Evolutionary conservation across 345 rosid species (phyloP).

Genomic region (Psidium friedrichsthalianum): DNA sequence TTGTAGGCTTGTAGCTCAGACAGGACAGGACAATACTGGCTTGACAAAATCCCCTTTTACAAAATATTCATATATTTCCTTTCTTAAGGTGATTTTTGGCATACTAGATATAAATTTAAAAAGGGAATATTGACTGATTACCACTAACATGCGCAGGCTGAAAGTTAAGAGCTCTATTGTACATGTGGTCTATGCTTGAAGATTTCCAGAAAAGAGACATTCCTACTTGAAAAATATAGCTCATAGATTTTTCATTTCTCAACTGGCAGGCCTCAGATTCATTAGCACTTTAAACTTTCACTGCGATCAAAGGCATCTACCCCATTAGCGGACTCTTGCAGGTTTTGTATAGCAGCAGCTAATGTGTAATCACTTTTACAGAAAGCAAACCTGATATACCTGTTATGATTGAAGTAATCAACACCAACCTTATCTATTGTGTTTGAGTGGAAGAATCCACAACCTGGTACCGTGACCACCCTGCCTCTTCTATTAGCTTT

Average conservation of each 20-base stretch:
- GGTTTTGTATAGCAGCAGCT: conserved; percentile 32
- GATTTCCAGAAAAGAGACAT: not conserved
- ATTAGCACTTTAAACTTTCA: not conserved
- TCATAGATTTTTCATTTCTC: not conserved
- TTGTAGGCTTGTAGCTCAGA: not conserved
- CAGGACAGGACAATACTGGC: not conserved
- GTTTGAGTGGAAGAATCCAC: conserved; percentile 32
- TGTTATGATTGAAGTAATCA: conserved; percentile 7
- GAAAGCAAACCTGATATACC: conserved; percentile 45
- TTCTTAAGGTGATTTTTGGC: not conserved
- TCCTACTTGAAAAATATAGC: not conserved
- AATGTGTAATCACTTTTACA: conserved; percentile 40
- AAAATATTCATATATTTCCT: not conserved
- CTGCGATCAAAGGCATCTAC: not conserved
- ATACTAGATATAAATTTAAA: not conserved
- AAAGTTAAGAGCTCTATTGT: not conserved
- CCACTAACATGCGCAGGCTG: not conserved
- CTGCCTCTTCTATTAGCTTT: conserved; percentile 34
- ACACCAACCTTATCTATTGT: not conserved
- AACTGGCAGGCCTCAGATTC: not conserved
- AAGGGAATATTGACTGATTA: no score
- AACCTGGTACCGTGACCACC: conserved; percentile 49
- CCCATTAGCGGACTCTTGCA: conserved; percentile 11
- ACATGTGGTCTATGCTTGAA: not conserved
- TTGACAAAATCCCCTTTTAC: not conserved